Conservation (phyloP, 805 yeast species). For the Yarrowia yakushimensis region DNA sequence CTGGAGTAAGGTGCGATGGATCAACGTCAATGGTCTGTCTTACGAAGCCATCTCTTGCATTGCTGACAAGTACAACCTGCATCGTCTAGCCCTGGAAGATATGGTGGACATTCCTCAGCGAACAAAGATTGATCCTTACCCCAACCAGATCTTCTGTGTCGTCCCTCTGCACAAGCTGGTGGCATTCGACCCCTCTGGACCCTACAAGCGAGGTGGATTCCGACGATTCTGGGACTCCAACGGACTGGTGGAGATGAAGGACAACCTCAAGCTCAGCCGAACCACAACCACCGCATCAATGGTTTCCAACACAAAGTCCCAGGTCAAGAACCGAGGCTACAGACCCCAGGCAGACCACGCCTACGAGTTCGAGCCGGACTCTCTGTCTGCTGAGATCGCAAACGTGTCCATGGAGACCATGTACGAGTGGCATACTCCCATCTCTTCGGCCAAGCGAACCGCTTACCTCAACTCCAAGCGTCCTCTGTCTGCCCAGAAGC, state of each 20-base stretch:
- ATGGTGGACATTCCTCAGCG: constrained; percentile 62
- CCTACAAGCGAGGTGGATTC: background rate
- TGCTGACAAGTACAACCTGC: constrained; percentile 46
- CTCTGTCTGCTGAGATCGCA: constrained; percentile 26
- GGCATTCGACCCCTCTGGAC: constrained; percentile 30
- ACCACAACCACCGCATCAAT: background rate
- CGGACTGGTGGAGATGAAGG: constrained; percentile 12
- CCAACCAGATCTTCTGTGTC: constrained; percentile 51
- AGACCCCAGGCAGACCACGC: background rate
- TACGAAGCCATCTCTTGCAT: constrained; percentile 56
- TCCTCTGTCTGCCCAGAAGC: constrained; percentile 45
- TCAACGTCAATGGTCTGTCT: constrained; percentile 57
- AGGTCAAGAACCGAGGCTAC: background rate
- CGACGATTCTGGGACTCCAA: constrained; percentile 17
- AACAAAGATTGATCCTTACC: constrained; percentile 54
- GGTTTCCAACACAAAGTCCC: background rate
- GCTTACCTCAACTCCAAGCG: constrained; percentile 42
- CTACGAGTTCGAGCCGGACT: constrained; percentile 22
- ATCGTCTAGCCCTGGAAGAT: constrained; percentile 57
- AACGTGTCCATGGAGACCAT: constrained; percentile 32
- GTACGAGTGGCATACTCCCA: constrained; percentile 39
- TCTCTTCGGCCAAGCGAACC: constrained; percentile 28
- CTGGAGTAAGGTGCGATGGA: constrained; percentile 55
- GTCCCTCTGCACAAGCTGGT: constrained; percentile 51
- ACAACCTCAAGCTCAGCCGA: background rate